Conservation (phyloP, 2,329 filamentous ascomycete species). For the Xylaria sp. region DNA sequence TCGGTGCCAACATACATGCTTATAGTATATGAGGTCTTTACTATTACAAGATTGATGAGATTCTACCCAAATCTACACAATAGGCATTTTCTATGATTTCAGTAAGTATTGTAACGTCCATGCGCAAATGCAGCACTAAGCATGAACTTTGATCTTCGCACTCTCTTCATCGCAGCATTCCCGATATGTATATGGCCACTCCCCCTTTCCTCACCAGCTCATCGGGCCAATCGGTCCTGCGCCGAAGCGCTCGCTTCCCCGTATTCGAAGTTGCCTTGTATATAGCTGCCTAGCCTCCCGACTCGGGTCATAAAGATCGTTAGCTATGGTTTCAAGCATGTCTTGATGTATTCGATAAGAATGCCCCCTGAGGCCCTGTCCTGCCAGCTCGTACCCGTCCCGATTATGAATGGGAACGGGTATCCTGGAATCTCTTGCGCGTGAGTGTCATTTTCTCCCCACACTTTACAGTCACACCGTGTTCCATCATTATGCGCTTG, state of each 20-base stretch:
- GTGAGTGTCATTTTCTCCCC: conserved; percentile 31
- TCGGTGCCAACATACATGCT: neutral
- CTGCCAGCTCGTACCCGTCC: conserved; percentile 23
- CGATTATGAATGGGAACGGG: conserved; percentile 33
- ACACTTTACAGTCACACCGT: conserved; percentile 16
- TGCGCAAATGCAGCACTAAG: too few species aligned
- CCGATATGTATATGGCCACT: conserved; percentile 31
- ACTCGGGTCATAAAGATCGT: conserved; percentile 32
- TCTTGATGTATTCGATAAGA: conserved; percentile 27
- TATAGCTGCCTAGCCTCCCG: conserved; percentile 25
- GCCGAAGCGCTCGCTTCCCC: conserved; percentile 31
- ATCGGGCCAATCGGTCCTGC: conserved; percentile 23
- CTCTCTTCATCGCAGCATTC: conserved; percentile 35
- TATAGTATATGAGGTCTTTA: too few species aligned
- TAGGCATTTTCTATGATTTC: neutral
- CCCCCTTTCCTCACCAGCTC: conserved; percentile 26
- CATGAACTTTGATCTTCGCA: neutral
- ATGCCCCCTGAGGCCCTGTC: conserved; percentile 31
- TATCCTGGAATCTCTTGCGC: conserved; percentile 19
- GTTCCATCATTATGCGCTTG: conserved; percentile 26
- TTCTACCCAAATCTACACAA: too few species aligned
- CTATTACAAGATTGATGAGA: too few species aligned
- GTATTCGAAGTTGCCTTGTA: conserved; percentile 29
- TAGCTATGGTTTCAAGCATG: conserved; percentile 16
- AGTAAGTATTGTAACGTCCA: neutral